Evolutionary conservation across 2,329 filamentous ascomycete species (phyloP).

Genomic region (Fusarium nematophilum): DNA sequence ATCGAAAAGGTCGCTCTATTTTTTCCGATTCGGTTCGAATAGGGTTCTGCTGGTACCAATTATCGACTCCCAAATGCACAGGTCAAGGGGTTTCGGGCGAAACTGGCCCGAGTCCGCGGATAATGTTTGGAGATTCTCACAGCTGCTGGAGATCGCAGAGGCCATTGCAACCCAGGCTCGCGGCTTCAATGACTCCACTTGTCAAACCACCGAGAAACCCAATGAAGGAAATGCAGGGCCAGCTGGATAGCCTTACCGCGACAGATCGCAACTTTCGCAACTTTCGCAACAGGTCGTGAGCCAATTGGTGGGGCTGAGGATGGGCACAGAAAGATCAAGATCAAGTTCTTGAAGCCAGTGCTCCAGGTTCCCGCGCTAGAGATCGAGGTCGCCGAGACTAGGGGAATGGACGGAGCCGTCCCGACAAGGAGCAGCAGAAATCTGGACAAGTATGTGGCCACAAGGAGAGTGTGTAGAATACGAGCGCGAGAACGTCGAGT

Average conservation of each 20-base stretch:
- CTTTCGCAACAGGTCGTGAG: no score
- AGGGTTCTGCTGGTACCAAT: neutral
- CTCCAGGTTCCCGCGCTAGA: conserved; percentile 62
- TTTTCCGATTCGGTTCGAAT: conserved; percentile 60
- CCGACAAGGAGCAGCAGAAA: conserved; percentile 62
- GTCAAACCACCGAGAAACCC: conserved; percentile 56
- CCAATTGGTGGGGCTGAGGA: conserved; percentile 2
- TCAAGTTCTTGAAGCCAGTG: conserved; percentile 69
- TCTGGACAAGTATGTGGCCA: conserved; percentile 63
- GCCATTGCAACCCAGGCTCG: conserved; percentile 60
- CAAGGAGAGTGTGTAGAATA: conserved; percentile 48
- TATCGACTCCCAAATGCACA: conserved; percentile 1
- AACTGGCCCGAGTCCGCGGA: conserved; percentile 59
- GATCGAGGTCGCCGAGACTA: conserved; percentile 64
- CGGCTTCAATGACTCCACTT: conserved; percentile 61
- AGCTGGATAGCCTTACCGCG: conserved; percentile 49
- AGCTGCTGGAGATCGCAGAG: conserved; percentile 62
- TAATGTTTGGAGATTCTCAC: conserved; percentile 63
- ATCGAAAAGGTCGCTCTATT: conserved; percentile 64
- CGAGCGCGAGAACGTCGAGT: conserved; percentile 51
- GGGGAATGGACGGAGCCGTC: conserved; percentile 56
- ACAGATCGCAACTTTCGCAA: no score
- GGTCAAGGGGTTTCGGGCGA: conserved; percentile 19
- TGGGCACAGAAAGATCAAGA: conserved; percentile 62
- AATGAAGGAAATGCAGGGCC: conserved; percentile 58